Evolutionary conservation across 192 early-diverging fungal genomes (phyloP).

Genomic region (Backusella australiensis): DNA sequence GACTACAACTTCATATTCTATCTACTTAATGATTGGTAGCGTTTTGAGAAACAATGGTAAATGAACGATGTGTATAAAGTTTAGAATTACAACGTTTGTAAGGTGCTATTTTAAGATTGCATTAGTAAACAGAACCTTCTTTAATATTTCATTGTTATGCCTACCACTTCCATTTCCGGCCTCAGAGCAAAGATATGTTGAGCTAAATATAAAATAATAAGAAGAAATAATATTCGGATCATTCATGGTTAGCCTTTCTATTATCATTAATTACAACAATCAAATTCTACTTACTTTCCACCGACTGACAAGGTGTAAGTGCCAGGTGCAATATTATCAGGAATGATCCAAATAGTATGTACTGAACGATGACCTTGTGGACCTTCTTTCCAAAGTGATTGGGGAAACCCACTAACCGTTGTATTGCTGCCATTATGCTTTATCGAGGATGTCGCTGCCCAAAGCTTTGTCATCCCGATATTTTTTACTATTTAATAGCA

Average conservation of each 20-base stretch:
- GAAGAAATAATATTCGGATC: not conserved
- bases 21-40: not conserved
- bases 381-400: not conserved
- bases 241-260: not conserved
- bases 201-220: not conserved
- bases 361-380: no score
- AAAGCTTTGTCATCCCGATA: slow-evolving; percentile 8
- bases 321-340: slow-evolving; percentile 3
- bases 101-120: not conserved
- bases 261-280: not conserved
- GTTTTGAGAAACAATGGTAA: not conserved
- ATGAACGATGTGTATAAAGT: not conserved
- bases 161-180: not conserved
- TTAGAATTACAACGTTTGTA: not conserved
- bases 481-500: not conserved
- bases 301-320: not conserved
- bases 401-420: not conserved
- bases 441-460: not conserved
- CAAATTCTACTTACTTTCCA: slow-evolving; percentile 1
- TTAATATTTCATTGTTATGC: not conserved
- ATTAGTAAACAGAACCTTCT: not conserved
- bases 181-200: not conserved
- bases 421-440: not conserved
- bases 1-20: not conserved
- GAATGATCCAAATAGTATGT: slow-evolving; percentile 8